Evolutionary conservation across 352 stramenopile species (phyloP).

Genomic region (Sclerospora graminicola): DNA sequence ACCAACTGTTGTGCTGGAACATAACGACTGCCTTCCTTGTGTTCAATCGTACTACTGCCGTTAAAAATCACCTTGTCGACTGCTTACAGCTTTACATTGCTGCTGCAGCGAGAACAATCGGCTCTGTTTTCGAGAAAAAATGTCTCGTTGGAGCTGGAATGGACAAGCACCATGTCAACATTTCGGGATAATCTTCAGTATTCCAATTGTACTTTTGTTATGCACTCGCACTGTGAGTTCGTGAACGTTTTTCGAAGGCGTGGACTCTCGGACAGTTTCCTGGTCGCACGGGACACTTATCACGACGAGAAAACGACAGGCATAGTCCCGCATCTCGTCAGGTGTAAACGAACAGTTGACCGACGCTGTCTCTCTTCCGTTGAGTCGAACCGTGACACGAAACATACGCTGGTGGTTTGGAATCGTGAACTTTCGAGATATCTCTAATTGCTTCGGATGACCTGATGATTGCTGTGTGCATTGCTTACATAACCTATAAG

Average conservation of each 20-base stretch:
- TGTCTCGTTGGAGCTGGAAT: conserved; percentile 52
- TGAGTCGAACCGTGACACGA: conserved; percentile 55
- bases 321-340: too few relatives aligned
- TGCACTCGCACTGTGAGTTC: conserved; percentile 52
- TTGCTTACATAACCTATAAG: too few relatives aligned
- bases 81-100: conserved; percentile 15
- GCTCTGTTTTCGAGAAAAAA: conserved; percentile 68
- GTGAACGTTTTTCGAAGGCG: too few relatives aligned
- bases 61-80: too few relatives aligned
- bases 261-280: conserved; percentile 47
- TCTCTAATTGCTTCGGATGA: too few relatives aligned
- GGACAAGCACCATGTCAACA: conserved; percentile 75
- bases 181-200: conserved; percentile 52
- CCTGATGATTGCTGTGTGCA: too few relatives aligned
- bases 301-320: conserved; percentile 51
- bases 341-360: too few relatives aligned
- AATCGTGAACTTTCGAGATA: too few relatives aligned
- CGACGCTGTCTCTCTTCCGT: too few relatives aligned
- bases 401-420: conserved; percentile 61
- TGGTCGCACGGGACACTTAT: conserved; percentile 46
- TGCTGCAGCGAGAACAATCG: conserved; percentile 58
- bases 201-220: conserved; percentile 60
- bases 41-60: too few relatives aligned
- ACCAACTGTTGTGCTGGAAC: conserved; percentile 16
- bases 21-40: too few relatives aligned